Evolutionary conservation across 176 grass and related monocot species (phyloP), one percentile per base, ranked within the genome.

Genomic region (Chloris gayana): DNA sequence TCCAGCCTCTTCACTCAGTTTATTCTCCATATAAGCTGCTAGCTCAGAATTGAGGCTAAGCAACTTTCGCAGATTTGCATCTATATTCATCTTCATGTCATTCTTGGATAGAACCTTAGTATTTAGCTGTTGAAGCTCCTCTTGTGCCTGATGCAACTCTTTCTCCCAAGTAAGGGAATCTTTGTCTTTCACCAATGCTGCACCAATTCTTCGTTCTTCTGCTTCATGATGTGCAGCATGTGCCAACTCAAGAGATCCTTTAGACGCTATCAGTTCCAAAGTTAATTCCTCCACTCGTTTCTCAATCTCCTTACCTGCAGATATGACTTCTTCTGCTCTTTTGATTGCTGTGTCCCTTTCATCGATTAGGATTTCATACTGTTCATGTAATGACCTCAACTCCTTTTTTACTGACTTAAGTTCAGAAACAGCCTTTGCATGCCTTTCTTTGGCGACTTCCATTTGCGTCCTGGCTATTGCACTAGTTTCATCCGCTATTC

Each of bases 171-270:
- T 58, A 87, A 91, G 66, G 35, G 53, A 79, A 84, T 98, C 92
- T 84, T 93, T 86, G 64, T 95, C 95, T 84, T 87, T 93, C 9
- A 49, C 78, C 42, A 95, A 82, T 73, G 66, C 77, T 75, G 90
- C 81, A 56, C 81, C 68, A 19, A 95, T 94, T 82, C 95, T 91
- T 64, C 62, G 75, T 86, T 95, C 95, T 77, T 98, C 95, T 76
- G 90, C 90, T 41, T 98, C 92, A 33, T 89, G 92, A 87, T 98
- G 95, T 46, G 83, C 88, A 72, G 92, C 89, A 87, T 98, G 90
- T 14, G 90, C 89, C 34, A 87, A 92, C 69, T 98, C 92, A 73
- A 98, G 80, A 77, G 86, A 88, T 81, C 93, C 92, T 89, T 98
- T 93, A 51, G 81, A 73, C 21, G 84, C 63, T 70, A 95, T 92